Percentiles rank a stretch among this genome's conserved stretches.
Evolutionary conservation across 2,329 filamentous ascomycete genomes (phyloP).

Genomic region (Neocatenulostroma microsporum): DNA sequence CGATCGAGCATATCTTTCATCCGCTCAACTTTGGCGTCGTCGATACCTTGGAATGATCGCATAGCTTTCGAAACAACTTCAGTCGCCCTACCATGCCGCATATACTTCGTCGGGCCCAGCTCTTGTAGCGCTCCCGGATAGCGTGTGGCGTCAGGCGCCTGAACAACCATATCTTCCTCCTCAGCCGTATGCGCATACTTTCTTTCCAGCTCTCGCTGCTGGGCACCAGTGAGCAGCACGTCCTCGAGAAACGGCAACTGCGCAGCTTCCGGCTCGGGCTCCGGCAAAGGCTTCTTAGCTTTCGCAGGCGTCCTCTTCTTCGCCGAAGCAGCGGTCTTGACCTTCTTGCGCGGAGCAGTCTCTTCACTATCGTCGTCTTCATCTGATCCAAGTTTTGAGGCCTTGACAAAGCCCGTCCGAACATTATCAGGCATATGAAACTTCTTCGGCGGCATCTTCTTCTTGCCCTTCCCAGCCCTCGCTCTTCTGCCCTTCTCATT

Average conservation of each 20-base stretch:
- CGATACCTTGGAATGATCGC: conserved; percentile 47
- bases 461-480: conserved; percentile 44
- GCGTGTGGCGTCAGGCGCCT: conserved; percentile 53
- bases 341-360: conserved; percentile 14
- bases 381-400: conserved; percentile 50
- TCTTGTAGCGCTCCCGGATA: conserved; percentile 58
- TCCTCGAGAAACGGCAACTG: conserved; percentile 27
- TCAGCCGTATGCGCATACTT: conserved; percentile 63
- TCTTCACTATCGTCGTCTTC: conserved; percentile 27
- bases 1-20: conserved; percentile 11
- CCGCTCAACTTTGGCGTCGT: conserved; percentile 19
- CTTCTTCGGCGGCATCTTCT: conserved; percentile 75
- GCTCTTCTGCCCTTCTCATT: conserved; percentile 58
- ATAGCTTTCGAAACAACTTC: conserved; percentile 53
- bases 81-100: conserved; percentile 65
- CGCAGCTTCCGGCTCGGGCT: conserved; percentile 22
- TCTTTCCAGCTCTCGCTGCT: conserved; percentile 32
- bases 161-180: conserved; percentile 54
- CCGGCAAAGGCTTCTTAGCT: conserved; percentile 12
- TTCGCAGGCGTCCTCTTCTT: conserved; percentile 21
- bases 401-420: conserved; percentile 75
- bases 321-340: no score
- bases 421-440: conserved; percentile 97
- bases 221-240: conserved; percentile 25
- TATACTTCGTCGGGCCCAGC: conserved; percentile 51